Conservation (phyloP, 2,329 filamentous ascomycete genomes). For the Calonectria hongkongensis region DNA sequence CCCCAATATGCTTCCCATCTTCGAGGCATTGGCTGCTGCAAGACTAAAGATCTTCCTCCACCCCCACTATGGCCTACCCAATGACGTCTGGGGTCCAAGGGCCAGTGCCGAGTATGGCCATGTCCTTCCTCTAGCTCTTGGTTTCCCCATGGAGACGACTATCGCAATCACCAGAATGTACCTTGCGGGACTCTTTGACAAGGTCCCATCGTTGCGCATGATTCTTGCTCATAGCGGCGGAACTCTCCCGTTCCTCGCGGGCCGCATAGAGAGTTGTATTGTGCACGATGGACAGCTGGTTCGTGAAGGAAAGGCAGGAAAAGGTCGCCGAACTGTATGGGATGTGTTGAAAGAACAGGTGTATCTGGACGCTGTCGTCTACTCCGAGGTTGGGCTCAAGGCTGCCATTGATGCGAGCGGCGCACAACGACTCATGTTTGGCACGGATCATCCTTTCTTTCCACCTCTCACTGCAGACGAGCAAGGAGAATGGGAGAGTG, state of each 20-base stretch:
- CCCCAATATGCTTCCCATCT: constrained; percentile 81
- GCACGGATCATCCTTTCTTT: constrained; percentile 90
- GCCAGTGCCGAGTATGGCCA: constrained; percentile 85
- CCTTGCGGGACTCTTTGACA: constrained; percentile 89
- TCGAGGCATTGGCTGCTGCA: constrained; percentile 79
- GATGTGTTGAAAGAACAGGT: constrained; percentile 81
- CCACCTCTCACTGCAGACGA: constrained; percentile 81
- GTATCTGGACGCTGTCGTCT: constrained; percentile 91
- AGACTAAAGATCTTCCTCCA: constrained; percentile 86
- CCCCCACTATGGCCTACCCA: constrained; percentile 92
- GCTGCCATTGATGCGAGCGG: constrained; percentile 82
- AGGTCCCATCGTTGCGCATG: constrained; percentile 80
- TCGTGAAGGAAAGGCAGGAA: constrained; percentile 73
- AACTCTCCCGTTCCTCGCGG: constrained; percentile 90
- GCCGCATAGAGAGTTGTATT: constrained; percentile 91
- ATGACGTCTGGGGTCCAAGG: constrained; percentile 85
- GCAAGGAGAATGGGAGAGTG: constrained; percentile 81
- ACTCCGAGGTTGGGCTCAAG: constrained; percentile 83
- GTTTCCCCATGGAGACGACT: constrained; percentile 94
- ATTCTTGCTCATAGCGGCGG: constrained; percentile 92
- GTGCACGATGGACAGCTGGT: constrained; percentile 86
- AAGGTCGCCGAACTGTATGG: constrained; percentile 71
- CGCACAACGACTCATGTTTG: constrained; percentile 84
- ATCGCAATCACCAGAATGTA: constrained; percentile 93
- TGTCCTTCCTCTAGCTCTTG: constrained; percentile 88